These are phyloP conservation scores for Fomitopsis serialis DNA, from an alignment of 768 basidiomycete genomes.

Conservation along the genomic window DNA sequence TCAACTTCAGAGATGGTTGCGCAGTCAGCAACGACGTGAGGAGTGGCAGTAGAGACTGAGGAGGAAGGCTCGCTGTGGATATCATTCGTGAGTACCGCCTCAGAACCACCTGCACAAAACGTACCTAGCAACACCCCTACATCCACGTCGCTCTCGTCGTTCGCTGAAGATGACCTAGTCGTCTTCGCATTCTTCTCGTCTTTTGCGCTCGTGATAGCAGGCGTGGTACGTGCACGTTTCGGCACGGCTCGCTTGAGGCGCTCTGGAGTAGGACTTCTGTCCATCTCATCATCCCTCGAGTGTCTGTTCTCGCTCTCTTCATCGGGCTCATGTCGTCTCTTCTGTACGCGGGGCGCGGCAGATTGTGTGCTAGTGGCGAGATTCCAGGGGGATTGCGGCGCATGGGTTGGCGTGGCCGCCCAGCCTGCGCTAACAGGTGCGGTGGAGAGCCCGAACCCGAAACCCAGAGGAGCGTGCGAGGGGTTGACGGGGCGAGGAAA, in stretches of 20 bases:
- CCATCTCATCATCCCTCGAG: conserved; percentile 68
- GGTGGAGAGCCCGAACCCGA: conserved; percentile 61
- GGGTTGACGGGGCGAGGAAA: conserved; percentile 58
- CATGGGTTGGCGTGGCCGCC: conserved; percentile 32
- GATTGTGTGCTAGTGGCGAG: conserved; percentile 44
- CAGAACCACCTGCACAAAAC: conserved; percentile 17
- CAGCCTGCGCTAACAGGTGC: conserved; percentile 43
- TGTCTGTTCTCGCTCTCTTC: conserved; percentile 49
- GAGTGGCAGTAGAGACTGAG: conserved; percentile 70
- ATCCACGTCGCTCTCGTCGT: conserved; percentile 62
- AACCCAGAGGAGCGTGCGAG: conserved; percentile 61
- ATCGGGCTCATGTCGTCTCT: conserved; percentile 64
- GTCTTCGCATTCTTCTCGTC: conserved; percentile 43
- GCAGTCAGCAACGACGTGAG: conserved; percentile 60
- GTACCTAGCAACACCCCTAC: conserved; percentile 76
- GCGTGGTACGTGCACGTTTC: conserved; percentile 55
- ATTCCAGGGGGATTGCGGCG: conserved; percentile 32
- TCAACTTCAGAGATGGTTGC: conserved; percentile 67
- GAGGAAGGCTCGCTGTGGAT: conserved; percentile 67
- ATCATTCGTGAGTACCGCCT: background rate
- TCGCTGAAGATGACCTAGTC: conserved; percentile 33
- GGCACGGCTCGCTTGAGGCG: conserved; percentile 63
- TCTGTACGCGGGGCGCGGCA: conserved; percentile 42
- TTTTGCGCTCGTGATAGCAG: conserved; percentile 23
- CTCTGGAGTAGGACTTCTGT: conserved; percentile 81